These are phyloP conservation scores for Chara braunii DNA, from an alignment of 139 green algal species.

Conservation along the genomic window DNA sequence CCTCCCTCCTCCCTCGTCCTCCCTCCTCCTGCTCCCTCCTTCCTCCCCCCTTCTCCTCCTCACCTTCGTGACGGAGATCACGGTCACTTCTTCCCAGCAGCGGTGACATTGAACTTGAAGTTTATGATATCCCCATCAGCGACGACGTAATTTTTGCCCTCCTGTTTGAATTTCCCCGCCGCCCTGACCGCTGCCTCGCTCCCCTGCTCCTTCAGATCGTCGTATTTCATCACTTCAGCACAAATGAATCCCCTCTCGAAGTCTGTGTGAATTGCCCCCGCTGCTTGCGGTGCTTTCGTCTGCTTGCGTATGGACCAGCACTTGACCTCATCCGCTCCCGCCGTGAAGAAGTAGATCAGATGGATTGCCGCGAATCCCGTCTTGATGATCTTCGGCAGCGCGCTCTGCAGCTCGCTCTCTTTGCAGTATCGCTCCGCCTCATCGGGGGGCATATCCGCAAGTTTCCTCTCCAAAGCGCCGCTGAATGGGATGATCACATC, in stretches of 20 bases:
- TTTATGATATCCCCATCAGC: conserved; percentile 82
- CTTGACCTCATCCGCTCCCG: conserved; percentile 77
- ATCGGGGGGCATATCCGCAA: conserved; percentile 71
- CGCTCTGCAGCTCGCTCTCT: conserved; percentile 34
- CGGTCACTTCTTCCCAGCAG: conserved; percentile 50
- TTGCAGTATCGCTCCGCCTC: conserved; percentile 47
- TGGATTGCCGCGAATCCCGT: conserved; percentile 82
- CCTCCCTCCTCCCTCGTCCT: too few relatives aligned
- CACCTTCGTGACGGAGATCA: too few relatives aligned
- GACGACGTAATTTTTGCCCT: conserved; percentile 95
- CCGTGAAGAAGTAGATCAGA: conserved; percentile 99
- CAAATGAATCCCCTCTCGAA: conserved; percentile 99
- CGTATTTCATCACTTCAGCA: conserved; percentile 65
- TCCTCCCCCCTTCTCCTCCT: too few relatives aligned
- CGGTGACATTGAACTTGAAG: conserved; percentile 85
- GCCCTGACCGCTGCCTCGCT: conserved; percentile 49
- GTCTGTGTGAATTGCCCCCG: conserved; percentile 93
- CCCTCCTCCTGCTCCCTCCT: too few relatives aligned
- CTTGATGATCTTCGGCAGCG: conserved; percentile 89
- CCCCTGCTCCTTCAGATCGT: conserved; percentile 37
- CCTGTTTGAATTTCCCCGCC: conserved; percentile 89
- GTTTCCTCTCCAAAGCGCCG: conserved; percentile 72
- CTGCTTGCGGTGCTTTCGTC: conserved; percentile 74
- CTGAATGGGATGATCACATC: conserved; percentile 93
- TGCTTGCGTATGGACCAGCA: conserved; percentile 42